These are phyloP conservation scores for Metschnikowia henanensis DNA, from an alignment of 805 yeast species.

Conservation along the genomic window DNA sequence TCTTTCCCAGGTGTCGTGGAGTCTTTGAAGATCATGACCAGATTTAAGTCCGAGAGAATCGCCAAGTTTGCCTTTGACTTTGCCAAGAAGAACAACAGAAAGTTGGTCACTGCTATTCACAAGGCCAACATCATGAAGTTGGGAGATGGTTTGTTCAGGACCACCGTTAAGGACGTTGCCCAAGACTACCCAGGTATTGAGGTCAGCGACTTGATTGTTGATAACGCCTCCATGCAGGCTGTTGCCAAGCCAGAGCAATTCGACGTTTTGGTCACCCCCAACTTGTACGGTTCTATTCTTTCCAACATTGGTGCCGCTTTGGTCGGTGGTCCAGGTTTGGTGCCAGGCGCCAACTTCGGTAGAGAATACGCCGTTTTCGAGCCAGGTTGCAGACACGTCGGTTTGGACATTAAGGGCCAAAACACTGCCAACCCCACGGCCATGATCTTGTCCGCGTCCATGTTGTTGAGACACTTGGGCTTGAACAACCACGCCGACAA, in stretches of 20 bases:
- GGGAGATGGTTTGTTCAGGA: conserved; percentile 97
- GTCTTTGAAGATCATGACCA: conserved; percentile 92
- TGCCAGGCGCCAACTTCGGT: conserved; percentile 98
- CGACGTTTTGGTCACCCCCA: conserved; percentile 96
- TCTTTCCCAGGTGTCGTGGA: conserved; percentile 98
- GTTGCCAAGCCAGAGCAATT: conserved; percentile 98
- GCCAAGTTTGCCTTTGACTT: conserved; percentile 97
- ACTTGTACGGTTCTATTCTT: conserved; percentile 95
- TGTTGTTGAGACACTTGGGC: conserved; percentile 95
- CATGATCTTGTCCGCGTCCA: conserved; percentile 86
- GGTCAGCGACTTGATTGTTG: conserved; percentile 93
- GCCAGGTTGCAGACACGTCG: conserved; percentile 99
- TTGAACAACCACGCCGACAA: conserved; percentile 80
- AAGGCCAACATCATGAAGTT: conserved; percentile 99
- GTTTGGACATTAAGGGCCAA: conserved; percentile 92
- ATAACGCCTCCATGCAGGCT: conserved; percentile 99
- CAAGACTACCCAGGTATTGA: conserved; percentile 82
- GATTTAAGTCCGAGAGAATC: conserved; percentile 93
- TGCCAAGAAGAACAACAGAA: conserved; percentile 89
- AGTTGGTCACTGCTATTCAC: conserved; percentile 94
- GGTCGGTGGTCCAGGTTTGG: conserved; percentile 98
- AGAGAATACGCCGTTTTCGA: conserved; percentile 97
- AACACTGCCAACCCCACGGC: conserved; percentile 98
- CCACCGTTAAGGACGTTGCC: conserved; percentile 83
- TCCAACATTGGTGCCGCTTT: conserved; percentile 98